A percentile compares a stretch with the other conserved stretches of the same genome.
Evolutionary conservation across 805 yeast species (phyloP).

Genomic region (Wickerhamiella qilinensis): DNA sequence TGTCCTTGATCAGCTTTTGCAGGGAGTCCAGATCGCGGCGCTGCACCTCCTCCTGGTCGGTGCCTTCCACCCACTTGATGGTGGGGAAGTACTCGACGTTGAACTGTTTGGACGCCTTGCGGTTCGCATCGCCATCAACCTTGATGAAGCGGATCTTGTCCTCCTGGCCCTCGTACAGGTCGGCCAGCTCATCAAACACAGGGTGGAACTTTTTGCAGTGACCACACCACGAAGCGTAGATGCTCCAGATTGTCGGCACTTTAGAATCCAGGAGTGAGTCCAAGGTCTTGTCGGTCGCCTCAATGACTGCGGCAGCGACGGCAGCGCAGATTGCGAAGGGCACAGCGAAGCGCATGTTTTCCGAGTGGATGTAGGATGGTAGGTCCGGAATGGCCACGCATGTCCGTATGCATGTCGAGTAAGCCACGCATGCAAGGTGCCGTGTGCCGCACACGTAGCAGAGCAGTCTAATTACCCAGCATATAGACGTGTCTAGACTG

Average conservation of each 20-base stretch:
- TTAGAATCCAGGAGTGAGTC: constrained; percentile 39
- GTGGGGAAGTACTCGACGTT: constrained; percentile 53
- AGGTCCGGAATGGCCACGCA: no score
- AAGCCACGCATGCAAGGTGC: no score
- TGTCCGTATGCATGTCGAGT: no score
- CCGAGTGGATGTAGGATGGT: no score
- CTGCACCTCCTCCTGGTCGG: constrained; percentile 42
- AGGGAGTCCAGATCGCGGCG: constrained; percentile 34
- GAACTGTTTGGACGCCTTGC: constrained; percentile 32
- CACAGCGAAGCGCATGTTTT: no score
- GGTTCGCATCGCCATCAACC: constrained; percentile 45
- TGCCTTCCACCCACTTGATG: constrained; percentile 38
- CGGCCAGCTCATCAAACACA: constrained; percentile 77
- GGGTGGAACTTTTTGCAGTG: no score
- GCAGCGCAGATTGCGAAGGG: not conserved
- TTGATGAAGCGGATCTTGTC: constrained; percentile 34
- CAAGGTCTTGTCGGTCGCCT: constrained; percentile 37
- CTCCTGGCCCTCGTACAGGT: constrained; percentile 32
- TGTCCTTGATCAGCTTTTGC: constrained; percentile 30
- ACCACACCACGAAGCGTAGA: constrained; percentile 80
- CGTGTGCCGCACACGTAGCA: no score
- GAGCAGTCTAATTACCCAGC: no score
- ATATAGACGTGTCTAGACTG: no score
- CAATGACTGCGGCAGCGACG: constrained; percentile 19
- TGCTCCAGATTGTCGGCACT: constrained; percentile 53